A percentile compares a stretch with the other conserved stretches of the same genome.
Conservation (phyloP, 148 eudicot genomes). For the Rhododendron ferrugineum region DNA sequence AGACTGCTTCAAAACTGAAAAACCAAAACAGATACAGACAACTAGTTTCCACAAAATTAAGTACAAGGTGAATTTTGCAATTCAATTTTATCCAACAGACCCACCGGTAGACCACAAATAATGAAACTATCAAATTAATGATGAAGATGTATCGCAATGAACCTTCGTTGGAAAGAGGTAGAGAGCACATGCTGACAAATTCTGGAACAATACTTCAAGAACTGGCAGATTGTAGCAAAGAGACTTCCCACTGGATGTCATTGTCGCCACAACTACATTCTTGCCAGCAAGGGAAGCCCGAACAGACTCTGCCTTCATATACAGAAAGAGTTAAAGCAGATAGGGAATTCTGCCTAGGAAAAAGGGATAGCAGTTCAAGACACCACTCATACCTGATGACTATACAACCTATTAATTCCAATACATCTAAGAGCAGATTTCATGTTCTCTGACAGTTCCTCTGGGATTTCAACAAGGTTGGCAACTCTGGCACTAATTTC, state of each 20-base stretch:
- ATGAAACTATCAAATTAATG: constrained; percentile 1
- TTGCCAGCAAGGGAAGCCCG: constrained; percentile 76
- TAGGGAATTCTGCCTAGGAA: neutral
- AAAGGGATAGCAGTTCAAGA: constrained; percentile 6
- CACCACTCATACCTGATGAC: constrained; percentile 66
- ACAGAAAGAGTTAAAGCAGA: constrained; percentile 10
- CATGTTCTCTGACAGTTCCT: constrained; percentile 54
- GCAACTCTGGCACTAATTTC: constrained; percentile 64
- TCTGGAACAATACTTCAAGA: constrained; percentile 60
- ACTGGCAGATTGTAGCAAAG: constrained; percentile 98
- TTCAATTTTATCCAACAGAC: neutral
- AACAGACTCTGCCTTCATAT: constrained; percentile 71
- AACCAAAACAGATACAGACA: constrained; percentile 5
- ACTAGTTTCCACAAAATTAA: neutral
- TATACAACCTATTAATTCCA: constrained; percentile 73
- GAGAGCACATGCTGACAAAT: constrained; percentile 70
- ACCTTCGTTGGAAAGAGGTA: constrained; percentile 98
- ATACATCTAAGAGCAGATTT: constrained; percentile 48
- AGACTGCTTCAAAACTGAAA: neutral
- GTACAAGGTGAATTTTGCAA: neutral
- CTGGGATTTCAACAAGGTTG: constrained; percentile 60
- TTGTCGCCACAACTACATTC: constrained; percentile 84
- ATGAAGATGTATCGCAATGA: neutral
- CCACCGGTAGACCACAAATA: neutral
- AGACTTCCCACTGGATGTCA: constrained; percentile 99